Evolutionary conservation across 176 grass and related monocot genomes (phyloP).

Genomic region (Puccinellia tenuiflora): DNA sequence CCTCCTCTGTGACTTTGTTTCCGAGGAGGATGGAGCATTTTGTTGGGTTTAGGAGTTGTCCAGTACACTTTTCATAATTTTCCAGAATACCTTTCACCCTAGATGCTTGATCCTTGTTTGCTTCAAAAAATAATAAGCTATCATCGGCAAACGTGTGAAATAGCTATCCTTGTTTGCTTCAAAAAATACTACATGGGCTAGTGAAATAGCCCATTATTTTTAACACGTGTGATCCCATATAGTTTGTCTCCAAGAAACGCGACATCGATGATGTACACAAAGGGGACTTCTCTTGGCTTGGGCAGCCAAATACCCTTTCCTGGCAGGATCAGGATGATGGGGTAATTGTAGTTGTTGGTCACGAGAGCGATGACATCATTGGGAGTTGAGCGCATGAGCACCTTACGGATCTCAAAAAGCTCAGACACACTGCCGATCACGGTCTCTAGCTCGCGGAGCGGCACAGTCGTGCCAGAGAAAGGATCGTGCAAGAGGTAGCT

Average conservation of each 20-base stretch:
- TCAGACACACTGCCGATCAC: background rate
- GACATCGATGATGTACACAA: background rate
- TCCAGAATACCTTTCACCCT: too few species aligned
- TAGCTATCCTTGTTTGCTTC: too few species aligned
- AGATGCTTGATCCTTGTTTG: too few species aligned
- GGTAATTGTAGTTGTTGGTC: background rate
- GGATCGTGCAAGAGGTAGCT: background rate
- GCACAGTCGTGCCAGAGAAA: background rate
- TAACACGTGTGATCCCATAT: background rate
- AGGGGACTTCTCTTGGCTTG: background rate
- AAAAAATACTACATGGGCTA: too few species aligned
- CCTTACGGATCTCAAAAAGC: background rate
- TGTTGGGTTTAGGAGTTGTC: too few species aligned
- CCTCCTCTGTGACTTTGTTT: too few species aligned
- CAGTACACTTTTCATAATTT: too few species aligned
- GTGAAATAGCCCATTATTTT: too few species aligned
- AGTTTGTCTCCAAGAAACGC: background rate
- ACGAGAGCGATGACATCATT: background rate
- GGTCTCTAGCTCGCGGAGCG: background rate
- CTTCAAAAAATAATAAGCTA: too few species aligned
- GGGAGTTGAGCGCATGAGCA: background rate
- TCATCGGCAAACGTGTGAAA: too few species aligned
- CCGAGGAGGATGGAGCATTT: too few species aligned
- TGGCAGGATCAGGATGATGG: background rate
- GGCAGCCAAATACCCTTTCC: background rate